Base-by-base conservation (phyloP, 371 early-diverging fungal genomes). In the Circinella minor region DNA sequence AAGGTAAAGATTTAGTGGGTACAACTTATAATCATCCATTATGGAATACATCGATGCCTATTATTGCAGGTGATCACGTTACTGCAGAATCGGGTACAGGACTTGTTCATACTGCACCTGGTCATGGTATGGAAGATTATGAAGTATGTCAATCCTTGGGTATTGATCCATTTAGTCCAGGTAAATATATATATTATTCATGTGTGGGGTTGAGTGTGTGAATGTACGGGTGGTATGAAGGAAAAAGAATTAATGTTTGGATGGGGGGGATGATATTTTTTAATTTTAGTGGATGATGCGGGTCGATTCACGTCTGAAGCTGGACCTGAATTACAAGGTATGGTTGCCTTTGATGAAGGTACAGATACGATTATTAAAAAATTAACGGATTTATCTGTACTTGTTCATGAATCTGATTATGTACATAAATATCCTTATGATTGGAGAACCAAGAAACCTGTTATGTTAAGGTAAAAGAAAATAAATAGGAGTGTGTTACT, bases 111-210 rank as follows among this genome's bases (percentile, higher is more conserved):
- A 92, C 92, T 48, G 96, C 99, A 3, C 98, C 98, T 9, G 97
- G 94, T 4, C 98, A 98, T 75, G 99, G 99, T 61, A 91, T 93
- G 84, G 96, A 96, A 20, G 99, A 98, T 84, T 97, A 95, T 77
- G 92, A 93, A 70, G 81, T 83, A 0, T 93, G 96, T 57, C 71
- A 86, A 48, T 69, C 76, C 17, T 66, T 86, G 7, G 88, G 88
- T 4, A 90, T 96, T 38, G 72, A 75, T 36, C 81, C 87, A 0
- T 81, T 85, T 64, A 86, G 88, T 70, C 88, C 88, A 55, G 78
- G 86, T 86, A 27, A 27, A 27, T 27, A 27, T 27, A 27, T 27
- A 27, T 0, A 1, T 27, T 27, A 2, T 27, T 27, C 27, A 27
- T 36, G 55, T 43, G 20, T n/a, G n/a, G n/a, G n/a, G n/a, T 47